Percentiles rank a stretch among this genome's conserved stretches.
Conservation (phyloP, 2,329 filamentous ascomycete species). For the Alternaria sp. region DNA sequence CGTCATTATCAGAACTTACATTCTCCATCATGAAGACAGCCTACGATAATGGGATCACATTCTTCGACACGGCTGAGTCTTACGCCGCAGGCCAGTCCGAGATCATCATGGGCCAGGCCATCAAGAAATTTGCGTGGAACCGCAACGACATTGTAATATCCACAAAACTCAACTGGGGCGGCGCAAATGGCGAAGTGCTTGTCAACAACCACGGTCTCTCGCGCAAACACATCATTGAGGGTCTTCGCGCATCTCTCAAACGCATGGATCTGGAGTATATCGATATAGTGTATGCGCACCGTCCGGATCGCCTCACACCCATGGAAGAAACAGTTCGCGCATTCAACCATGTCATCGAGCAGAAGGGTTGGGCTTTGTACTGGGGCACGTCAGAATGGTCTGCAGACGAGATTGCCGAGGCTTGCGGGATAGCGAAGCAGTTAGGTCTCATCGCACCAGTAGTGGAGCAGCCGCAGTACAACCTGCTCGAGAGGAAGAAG, state of each 20-base stretch:
- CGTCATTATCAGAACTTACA: slow-evolving; percentile 54
- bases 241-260: slow-evolving; percentile 65
- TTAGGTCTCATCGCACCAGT: slow-evolving; percentile 63
- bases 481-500: slow-evolving; percentile 62
- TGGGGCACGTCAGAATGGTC: slow-evolving; percentile 68
- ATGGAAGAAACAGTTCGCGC: slow-evolving; percentile 75
- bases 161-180: slow-evolving; percentile 52
- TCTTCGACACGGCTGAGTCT: slow-evolving; percentile 37
- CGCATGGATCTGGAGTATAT: slow-evolving; percentile 67
- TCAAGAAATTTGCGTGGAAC: slow-evolving; percentile 64
- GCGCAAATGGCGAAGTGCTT: slow-evolving; percentile 56
- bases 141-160: slow-evolving; percentile 56
- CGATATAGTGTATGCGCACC: slow-evolving; percentile 73
- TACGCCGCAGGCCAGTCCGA: slow-evolving; percentile 63
- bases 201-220: slow-evolving; percentile 73
- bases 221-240: slow-evolving; percentile 74
- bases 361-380: slow-evolving; percentile 70
- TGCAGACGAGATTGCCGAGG: slow-evolving; percentile 65
- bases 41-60: slow-evolving; percentile 60
- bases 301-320: slow-evolving; percentile 70
- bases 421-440: slow-evolving; percentile 64
- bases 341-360: slow-evolving; percentile 74
- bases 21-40: slow-evolving; percentile 62
- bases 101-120: slow-evolving; percentile 61
- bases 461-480: slow-evolving; percentile 63